These are phyloP conservation scores for Gloeophyllum trabeum DNA, from an alignment of 768 basidiomycete genomes.

Conservation along the genomic window DNA sequence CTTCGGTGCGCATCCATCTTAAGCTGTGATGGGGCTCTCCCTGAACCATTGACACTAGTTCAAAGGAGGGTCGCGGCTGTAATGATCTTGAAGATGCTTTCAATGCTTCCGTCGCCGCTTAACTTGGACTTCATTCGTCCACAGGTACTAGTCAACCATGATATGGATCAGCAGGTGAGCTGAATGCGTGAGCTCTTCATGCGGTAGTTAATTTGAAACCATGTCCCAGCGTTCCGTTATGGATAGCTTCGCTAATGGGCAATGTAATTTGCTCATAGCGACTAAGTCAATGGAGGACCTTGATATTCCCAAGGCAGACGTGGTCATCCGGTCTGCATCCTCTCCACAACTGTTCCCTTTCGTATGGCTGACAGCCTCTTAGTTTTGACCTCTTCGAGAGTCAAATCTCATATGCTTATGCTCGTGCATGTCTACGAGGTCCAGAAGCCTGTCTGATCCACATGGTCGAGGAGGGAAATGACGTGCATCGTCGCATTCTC, in stretches of 20 bases:
- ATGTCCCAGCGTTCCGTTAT: slow-evolving; percentile 12
- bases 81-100: too few species aligned
- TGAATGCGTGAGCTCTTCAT: too few species aligned
- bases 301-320: slow-evolving; percentile 41
- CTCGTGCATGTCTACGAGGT: slow-evolving; percentile 34
- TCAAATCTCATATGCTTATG: slow-evolving; percentile 46
- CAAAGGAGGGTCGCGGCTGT: too few species aligned
- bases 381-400: slow-evolving; percentile 58
- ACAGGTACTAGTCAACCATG: slow-evolving; percentile 29
- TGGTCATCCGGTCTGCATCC: slow-evolving; percentile 60
- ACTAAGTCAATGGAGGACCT: slow-evolving; percentile 51
- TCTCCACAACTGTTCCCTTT: slow-evolving; percentile 1
- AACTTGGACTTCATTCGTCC: slow-evolving; percentile 42
- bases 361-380: neutral
- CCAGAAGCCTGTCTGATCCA: slow-evolving; percentile 44
- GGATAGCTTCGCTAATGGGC: slow-evolving; percentile 38
- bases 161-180: slow-evolving; percentile 22
- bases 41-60: too few species aligned
- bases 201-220: too few species aligned
- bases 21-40: too few species aligned
- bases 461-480: slow-evolving; percentile 50
- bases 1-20: slow-evolving; percentile 33
- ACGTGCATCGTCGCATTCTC: slow-evolving; percentile 42
- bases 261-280: slow-evolving; percentile 52
- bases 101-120: too few species aligned